These are phyloP conservation scores for Alternaria gaisen DNA, from an alignment of 2,329 filamentous ascomycete genomes.

Conservation along the genomic window DNA sequence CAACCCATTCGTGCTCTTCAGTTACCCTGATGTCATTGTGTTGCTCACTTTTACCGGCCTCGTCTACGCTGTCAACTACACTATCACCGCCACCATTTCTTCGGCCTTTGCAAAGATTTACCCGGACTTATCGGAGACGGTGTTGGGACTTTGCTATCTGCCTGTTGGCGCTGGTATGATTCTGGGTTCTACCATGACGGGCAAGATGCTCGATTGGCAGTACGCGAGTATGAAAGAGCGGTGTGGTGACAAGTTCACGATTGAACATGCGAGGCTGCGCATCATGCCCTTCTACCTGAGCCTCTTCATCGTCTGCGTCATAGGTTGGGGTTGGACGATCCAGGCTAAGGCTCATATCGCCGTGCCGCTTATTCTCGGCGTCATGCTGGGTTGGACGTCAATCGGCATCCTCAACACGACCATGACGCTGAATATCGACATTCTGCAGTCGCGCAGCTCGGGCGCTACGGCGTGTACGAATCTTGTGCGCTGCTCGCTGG, in stretches of 20 bases:
- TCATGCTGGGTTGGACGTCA: constrained; percentile 38
- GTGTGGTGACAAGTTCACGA: constrained; percentile 32
- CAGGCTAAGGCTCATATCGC: constrained; percentile 34
- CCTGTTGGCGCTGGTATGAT: constrained; percentile 65
- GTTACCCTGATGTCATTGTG: constrained; percentile 52
- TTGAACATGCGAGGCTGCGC: constrained; percentile 39
- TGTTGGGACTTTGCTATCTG: constrained; percentile 56
- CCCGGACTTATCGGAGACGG: constrained; percentile 34
- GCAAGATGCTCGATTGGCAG: constrained; percentile 62
- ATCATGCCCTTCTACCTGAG: constrained; percentile 39
- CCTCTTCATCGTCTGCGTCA: constrained; percentile 37
- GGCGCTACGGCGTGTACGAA: constrained; percentile 42
- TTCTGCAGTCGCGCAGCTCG: constrained; percentile 36
- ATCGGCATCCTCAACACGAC: constrained; percentile 42
- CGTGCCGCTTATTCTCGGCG: constrained; percentile 30
- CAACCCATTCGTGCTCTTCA: constrained; percentile 41
- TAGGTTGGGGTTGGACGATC: constrained; percentile 40
- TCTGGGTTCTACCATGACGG: constrained; percentile 61
- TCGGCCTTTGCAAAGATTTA: constrained; percentile 38
- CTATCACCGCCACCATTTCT: constrained; percentile 43
- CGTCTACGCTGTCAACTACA: constrained; percentile 44
- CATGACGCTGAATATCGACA: constrained; percentile 43
- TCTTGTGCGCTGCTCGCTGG: constrained; percentile 36
- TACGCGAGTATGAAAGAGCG: constrained; percentile 54
- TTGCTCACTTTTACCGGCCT: constrained; percentile 50